phyloP scores from a whole-genome alignment of 495 filamentous ascomycete species.

The Sordaria brevicollis region DNA sequence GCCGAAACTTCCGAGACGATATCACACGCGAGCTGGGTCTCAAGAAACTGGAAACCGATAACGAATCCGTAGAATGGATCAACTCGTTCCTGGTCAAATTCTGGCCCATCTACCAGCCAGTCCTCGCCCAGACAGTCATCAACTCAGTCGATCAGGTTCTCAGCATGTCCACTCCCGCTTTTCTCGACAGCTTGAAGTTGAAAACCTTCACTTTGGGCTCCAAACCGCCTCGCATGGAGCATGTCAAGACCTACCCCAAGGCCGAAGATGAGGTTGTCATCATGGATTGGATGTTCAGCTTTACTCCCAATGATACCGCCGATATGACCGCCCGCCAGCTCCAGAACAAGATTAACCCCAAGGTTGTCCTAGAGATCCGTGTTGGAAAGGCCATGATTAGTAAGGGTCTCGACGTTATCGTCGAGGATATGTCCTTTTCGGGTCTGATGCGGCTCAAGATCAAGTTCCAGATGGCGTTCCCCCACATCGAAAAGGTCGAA shows the following conservation, averaged over 20 bases:
- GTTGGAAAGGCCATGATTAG: constrained; percentile 90
- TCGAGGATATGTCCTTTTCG: constrained; percentile 92
- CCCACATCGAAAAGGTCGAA: constrained; percentile 86
- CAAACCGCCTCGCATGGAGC: constrained; percentile 91
- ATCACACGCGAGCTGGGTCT: constrained; percentile 88
- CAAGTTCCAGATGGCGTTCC: constrained; percentile 92
- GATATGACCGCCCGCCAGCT: constrained; percentile 86
- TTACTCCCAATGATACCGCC: constrained; percentile 85
- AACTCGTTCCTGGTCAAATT: constrained; percentile 98
- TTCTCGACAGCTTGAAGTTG: constrained; percentile 86
- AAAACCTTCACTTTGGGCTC: constrained; percentile 86
- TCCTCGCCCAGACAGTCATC: constrained; percentile 85
- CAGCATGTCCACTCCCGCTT: constrained; percentile 79
- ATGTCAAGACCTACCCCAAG: constrained; percentile 96
- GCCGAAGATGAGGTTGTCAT: constrained; percentile 88
- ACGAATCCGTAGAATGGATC: constrained; percentile 95
- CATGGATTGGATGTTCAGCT: constrained; percentile 99
- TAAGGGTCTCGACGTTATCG: constrained; percentile 94
- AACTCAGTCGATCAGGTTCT: constrained; percentile 90
- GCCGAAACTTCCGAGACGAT: constrained; percentile 94
- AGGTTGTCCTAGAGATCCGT: constrained; percentile 86
- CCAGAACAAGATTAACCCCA: constrained; percentile 93
- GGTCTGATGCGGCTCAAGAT: constrained; percentile 94
- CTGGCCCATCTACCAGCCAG: constrained; percentile 96
- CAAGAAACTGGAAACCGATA: constrained; percentile 79